Evolutionary conservation across 371 early-diverging fungal genomes (phyloP).

Genomic region (Apophysomyces elegans): DNA sequence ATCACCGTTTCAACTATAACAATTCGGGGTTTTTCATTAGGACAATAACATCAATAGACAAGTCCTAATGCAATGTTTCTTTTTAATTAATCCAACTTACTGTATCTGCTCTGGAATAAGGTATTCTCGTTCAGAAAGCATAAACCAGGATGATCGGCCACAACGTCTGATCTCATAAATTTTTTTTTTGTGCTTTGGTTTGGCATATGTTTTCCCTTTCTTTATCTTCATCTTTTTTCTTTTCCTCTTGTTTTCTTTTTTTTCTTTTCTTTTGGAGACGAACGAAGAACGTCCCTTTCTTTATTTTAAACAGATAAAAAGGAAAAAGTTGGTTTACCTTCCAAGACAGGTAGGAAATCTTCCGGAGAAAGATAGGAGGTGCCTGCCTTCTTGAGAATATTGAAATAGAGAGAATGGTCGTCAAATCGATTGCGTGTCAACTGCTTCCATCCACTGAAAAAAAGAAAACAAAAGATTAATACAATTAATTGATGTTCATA

Average conservation of each 20-base stretch:
- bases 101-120: constrained; percentile 83
- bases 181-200: no score
- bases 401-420: constrained; percentile 46
- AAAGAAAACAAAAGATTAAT: background rate
- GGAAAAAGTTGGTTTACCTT: constrained; percentile 27
- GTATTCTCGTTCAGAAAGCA: constrained; percentile 77
- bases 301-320: no score
- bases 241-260: no score
- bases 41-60: no score
- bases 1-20: constrained; percentile 74
- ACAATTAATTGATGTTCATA: no score
- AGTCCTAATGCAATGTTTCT: no score
- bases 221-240: no score
- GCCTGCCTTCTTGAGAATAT: constrained; percentile 34
- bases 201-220: constrained; percentile 55
- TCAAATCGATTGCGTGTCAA: constrained; percentile 40
- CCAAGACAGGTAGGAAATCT: constrained; percentile 47
- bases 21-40: background rate
- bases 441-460: constrained; percentile 46
- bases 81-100: constrained; percentile 39
- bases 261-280: no score
- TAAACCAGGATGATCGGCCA: constrained; percentile 83
- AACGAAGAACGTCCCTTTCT: no score
- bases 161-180: constrained; percentile 48
- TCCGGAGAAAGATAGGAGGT: constrained; percentile 42